Evolutionary conservation across 2,329 filamentous ascomycete genomes (phyloP).

Genomic region (Sporothrix curviconia): DNA sequence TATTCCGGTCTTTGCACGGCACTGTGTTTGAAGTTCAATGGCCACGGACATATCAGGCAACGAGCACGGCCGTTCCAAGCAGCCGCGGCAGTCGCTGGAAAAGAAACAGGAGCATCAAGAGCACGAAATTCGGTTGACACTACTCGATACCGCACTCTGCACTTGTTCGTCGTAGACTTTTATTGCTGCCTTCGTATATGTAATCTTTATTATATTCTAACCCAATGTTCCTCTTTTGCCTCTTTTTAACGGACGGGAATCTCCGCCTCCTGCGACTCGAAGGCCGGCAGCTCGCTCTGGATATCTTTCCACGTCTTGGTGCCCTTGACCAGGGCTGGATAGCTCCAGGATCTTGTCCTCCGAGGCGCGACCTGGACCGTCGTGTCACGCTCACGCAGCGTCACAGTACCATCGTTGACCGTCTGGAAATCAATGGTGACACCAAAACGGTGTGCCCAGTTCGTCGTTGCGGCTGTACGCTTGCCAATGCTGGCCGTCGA

Average conservation of each 20-base stretch:
- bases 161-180: too few relatives aligned
- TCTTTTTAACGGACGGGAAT: slow-evolving; percentile 12
- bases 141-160: too few relatives aligned
- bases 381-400: slow-evolving; percentile 82
- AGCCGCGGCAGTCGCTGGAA: too few relatives aligned
- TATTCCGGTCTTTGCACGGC: too few relatives aligned
- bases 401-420: slow-evolving; percentile 77
- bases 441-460: slow-evolving; percentile 85
- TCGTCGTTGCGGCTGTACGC: slow-evolving; percentile 94
- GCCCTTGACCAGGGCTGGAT: slow-evolving; percentile 47
- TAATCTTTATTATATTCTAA: neutral
- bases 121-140: too few relatives aligned
- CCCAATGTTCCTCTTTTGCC: neutral
- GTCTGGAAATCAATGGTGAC: slow-evolving; percentile 96
- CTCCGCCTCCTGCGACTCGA: slow-evolving; percentile 64
- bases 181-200: neutral
- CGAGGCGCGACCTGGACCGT: slow-evolving; percentile 81
- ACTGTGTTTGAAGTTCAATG: too few relatives aligned
- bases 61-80: too few relatives aligned
- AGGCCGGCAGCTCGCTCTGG: slow-evolving; percentile 70
- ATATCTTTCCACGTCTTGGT: slow-evolving; percentile 61
- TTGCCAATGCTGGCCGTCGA: slow-evolving; percentile 90
- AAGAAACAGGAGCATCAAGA: too few relatives aligned
- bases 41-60: too few relatives aligned
- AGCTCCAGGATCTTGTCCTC: slow-evolving; percentile 74